Evolutionary conservation across 2,329 filamentous ascomycete species (phyloP), one percentile per base, ranked within the genome.

Genomic region (Cordyceps pruinosa): DNA sequence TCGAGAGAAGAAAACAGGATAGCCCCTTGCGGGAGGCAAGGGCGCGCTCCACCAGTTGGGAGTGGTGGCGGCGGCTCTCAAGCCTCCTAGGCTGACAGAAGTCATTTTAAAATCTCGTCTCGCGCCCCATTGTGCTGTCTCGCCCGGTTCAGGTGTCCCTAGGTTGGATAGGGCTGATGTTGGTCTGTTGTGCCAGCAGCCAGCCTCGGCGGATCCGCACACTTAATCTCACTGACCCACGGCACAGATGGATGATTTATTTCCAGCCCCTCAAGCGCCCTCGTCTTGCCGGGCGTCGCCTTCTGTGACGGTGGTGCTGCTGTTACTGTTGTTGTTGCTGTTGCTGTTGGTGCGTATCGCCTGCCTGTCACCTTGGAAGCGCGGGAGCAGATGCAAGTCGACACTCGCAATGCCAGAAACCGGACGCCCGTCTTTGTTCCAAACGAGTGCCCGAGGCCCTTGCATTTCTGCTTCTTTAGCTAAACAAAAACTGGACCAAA

Each of bases 1-100:
- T 56, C 35, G 53, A 25, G n/a, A 34, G 53, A 56, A 56, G 53
- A 49, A 56, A 47, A 21, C 2, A 42, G 53, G 4, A 19, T 49
- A 56, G 52, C 17, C 45, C 39, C 13, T 42, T 1, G 28, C 15
- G 10, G 21, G 17, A 50, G 13, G 17, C 37, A 25, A 10, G 21
- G 37, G 28, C 26, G 46, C 45, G 54, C 15, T 56, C 53, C 44
- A 37, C 25, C 32, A 13, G 28, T 26, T 4, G 21, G 12, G n/a
- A 10, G 10, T 21, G 10, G 37, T 57, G 54, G 54, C 54, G 46
- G 37, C 32, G 54, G 19, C 12, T 26, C 39, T 41, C 39, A 42
- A 50, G 54, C 46, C 54, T 37, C 39, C 26, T 56, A 56, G 53
- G 53, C 53, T 56, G 53, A 56, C 53, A 56, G 44, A 42, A 41